Percentiles rank a stretch among this genome's conserved stretches.
Conservation (phyloP, 2,329 filamentous ascomycete species). For the Pyrenochaeta sp. region DNA sequence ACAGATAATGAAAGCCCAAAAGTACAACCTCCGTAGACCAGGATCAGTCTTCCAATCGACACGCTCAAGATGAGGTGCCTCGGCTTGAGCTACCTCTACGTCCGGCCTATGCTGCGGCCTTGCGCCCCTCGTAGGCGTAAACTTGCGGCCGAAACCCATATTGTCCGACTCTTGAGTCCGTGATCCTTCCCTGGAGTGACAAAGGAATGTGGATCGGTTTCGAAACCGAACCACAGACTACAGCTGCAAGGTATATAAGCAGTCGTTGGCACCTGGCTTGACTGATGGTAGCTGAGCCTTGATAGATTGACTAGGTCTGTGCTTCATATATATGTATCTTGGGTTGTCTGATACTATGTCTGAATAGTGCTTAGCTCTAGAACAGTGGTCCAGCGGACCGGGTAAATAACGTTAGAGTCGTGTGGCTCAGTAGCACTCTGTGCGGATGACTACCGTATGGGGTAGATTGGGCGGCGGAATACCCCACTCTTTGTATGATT, state of each 20-base stretch:
- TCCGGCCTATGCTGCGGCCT: slow-evolving; percentile 29
- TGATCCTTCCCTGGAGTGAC: slow-evolving; percentile 8
- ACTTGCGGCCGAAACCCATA: slow-evolving; percentile 31
- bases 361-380: slow-evolving; percentile 24
- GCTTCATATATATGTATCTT: slow-evolving; percentile 36
- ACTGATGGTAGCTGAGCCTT: slow-evolving; percentile 24
- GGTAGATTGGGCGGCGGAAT: slow-evolving; percentile 27
- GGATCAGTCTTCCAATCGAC: slow-evolving; percentile 64
- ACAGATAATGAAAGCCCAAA: slow-evolving; percentile 60
- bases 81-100: slow-evolving; percentile 51
- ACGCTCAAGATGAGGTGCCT: slow-evolving; percentile 59
- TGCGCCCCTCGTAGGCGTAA: slow-evolving; percentile 27
- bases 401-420: slow-evolving; percentile 33
- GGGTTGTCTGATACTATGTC: slow-evolving; percentile 14
- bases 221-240: slow-evolving; percentile 19
- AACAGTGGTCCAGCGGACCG: slow-evolving; percentile 37
- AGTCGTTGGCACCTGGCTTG: slow-evolving; percentile 17
- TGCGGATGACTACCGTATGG: slow-evolving; percentile 26
- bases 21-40: slow-evolving; percentile 65
- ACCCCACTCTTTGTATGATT: slow-evolving; percentile 16
- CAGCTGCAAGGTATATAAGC: slow-evolving; percentile 25
- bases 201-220: slow-evolving; percentile 13
- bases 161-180: slow-evolving; percentile 13
- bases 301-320: slow-evolving; percentile 19
- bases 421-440: slow-evolving; percentile 25